Conservation (phyloP, 2,329 filamentous ascomycete species). For the Hypomyces rosellus region DNA sequence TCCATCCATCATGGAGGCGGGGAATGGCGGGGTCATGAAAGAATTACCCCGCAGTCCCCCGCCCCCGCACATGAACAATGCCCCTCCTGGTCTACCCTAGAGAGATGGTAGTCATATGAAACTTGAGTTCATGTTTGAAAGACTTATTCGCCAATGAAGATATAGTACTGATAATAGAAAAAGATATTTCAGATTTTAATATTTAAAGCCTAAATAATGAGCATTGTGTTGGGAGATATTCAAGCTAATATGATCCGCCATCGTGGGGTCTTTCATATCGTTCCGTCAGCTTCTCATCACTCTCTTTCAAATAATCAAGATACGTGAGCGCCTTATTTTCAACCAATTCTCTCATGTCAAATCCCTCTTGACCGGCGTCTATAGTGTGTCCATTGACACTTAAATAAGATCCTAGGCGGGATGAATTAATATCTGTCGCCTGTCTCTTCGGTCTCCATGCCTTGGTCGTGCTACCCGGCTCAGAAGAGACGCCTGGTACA, state of each 20-base stretch:
- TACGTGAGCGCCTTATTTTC: constrained; percentile 29
- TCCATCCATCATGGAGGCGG: too few species aligned
- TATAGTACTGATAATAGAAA: too few species aligned
- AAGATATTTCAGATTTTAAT: too few species aligned
- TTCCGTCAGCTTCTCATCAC: constrained; percentile 1
- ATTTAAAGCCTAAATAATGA: too few species aligned
- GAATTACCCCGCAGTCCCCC: too few species aligned
- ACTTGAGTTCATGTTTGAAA: too few species aligned
- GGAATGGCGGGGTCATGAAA: too few species aligned
- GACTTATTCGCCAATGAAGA: too few species aligned
- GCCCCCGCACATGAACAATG: too few species aligned
- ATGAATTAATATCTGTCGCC: constrained; percentile 9
- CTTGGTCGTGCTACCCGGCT: constrained; percentile 11
- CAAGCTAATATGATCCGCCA: constrained; percentile 15
- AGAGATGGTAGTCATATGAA: too few species aligned
- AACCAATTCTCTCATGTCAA: constrained; percentile 30
- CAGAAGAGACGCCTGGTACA: not conserved
- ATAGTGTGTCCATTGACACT: constrained; percentile 33
- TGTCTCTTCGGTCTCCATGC: constrained; percentile 26
- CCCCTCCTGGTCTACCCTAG: too few species aligned
- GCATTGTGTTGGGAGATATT: not conserved
- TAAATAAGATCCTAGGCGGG: constrained; percentile 24
- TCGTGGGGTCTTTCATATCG: constrained; percentile 12
- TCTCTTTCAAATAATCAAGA: constrained; percentile 13
- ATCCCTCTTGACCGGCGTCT: constrained; percentile 30